phyloP scores from a whole-genome alignment of 1,284 basidiomycete genomes.

The Cutaneotrichosporon spelunceum region DNA sequence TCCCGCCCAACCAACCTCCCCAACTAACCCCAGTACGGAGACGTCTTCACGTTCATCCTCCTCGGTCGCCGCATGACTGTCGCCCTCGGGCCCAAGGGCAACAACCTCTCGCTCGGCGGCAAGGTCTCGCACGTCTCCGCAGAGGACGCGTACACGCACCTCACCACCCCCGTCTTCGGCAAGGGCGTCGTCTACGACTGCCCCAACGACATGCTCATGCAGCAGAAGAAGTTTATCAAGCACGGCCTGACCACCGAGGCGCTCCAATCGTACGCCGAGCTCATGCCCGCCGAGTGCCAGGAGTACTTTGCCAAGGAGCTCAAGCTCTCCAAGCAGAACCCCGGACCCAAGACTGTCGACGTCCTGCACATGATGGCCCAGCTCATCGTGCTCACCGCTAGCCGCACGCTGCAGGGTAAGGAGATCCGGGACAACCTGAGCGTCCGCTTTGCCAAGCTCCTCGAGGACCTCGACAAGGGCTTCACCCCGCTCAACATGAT shows the following conservation, averaged over 20 bases:
- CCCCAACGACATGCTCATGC: constrained; percentile 96
- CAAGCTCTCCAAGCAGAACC: constrained; percentile 24
- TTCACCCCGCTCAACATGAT: constrained; percentile 91
- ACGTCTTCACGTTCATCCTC: constrained; percentile 91
- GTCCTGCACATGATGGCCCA: constrained; percentile 81
- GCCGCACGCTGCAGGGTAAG: constrained; percentile 85
- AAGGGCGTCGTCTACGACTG: constrained; percentile 97
- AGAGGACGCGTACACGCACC: constrained; percentile 93
- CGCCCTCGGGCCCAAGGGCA: constrained; percentile 85
- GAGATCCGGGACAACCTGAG: constrained; percentile 79
- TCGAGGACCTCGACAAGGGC: constrained; percentile 86
- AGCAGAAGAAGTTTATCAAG: constrained; percentile 98
- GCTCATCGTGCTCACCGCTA: constrained; percentile 92
- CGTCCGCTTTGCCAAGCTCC: constrained; percentile 80
- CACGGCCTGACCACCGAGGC: constrained; percentile 90
- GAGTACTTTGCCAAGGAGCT: constrained; percentile 61
- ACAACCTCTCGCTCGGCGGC: constrained; percentile 91
- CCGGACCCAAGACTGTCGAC: constrained; percentile 42
- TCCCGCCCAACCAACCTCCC: neutral
- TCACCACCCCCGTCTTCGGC: constrained; percentile 91
- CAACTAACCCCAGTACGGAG: constrained; percentile 55
- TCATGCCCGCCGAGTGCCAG: constrained; percentile 82
- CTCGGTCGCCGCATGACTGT: constrained; percentile 88
- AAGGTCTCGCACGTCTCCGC: constrained; percentile 89
- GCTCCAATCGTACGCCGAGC: constrained; percentile 81